These are phyloP conservation scores for Nematodospora anomalae DNA, from an alignment of 1,139 yeast genomes.

Conservation along the genomic window DNA sequence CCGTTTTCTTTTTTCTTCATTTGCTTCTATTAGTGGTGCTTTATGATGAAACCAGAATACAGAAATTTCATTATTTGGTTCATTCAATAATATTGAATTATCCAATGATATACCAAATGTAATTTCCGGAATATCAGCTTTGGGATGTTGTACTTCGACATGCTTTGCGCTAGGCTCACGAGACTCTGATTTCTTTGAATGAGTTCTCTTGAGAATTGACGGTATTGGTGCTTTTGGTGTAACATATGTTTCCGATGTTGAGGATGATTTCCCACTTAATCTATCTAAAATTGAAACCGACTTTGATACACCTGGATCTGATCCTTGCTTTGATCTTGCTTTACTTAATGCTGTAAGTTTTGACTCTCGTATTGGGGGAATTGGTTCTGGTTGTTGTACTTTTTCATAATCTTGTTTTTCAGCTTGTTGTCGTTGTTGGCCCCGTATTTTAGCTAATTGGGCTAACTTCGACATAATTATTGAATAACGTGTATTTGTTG, in stretches of 20 bases:
- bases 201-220: slow-evolving; percentile 6
- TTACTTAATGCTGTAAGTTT: slow-evolving; percentile 52
- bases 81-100: slow-evolving; percentile 19
- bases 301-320: slow-evolving; percentile 14
- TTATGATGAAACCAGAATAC: slow-evolving; percentile 18
- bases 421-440: slow-evolving; percentile 13
- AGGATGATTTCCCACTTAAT: slow-evolving; percentile 9
- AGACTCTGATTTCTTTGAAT: background rate
- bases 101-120: slow-evolving; percentile 20
- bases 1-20: slow-evolving; percentile 25
- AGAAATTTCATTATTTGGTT: slow-evolving; percentile 22
- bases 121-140: slow-evolving; percentile 7
- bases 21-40: slow-evolving; percentile 10
- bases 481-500: too few relatives aligned
- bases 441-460: slow-evolving; percentile 22
- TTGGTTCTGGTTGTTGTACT: slow-evolving; percentile 4
- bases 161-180: too few relatives aligned
- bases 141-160: too few relatives aligned
- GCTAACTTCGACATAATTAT: slow-evolving; percentile 24
- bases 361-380: slow-evolving; percentile 27
- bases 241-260: slow-evolving; percentile 3
- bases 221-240: slow-evolving; percentile 5
- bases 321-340: slow-evolving; percentile 30
- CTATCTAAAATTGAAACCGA: slow-evolving; percentile 25
- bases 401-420: slow-evolving; percentile 8